Base-by-base conservation (phyloP, 768 basidiomycete genomes). In the Mycena alexandri region DNA sequence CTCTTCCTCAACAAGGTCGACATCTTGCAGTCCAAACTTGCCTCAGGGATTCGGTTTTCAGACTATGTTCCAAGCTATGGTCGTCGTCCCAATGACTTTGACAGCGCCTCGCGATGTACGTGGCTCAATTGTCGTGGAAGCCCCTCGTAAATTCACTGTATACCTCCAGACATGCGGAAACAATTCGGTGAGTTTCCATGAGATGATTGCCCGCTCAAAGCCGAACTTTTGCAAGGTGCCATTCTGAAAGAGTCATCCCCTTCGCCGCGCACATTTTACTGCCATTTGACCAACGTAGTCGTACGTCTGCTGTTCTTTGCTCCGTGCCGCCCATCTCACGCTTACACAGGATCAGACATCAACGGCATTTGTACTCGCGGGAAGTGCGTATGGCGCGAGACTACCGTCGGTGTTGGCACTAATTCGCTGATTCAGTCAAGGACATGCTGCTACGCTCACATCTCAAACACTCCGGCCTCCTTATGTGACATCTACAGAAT, bases 1-100 rank as follows among this genome's bases (percentile, higher is more conserved):
- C 82, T 93, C 14, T 93, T 93, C 77, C 81, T 93, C 69, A 93
- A 93, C 76, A 93, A 93, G 75, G 84, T 86, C 69, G 91, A 93
- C 74, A 85, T 93, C 61, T 66, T 84, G 44, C 75, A 77, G 79
- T 84, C 85, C 46, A 93, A 93, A 81, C 85, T 91, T 12, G 80
- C 80, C 36, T 81, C 88, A 11, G 90, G 91, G 3, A 83, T 91
- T 57, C 81, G 79, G 21, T 84, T 93, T 64, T 81, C 83, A 0
- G 81, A 90, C 71, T 90, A 84, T 72, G 86, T 91, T 60, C 80
- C 89, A 42, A 88, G 89, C 14, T 92, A 91, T 69, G 90, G 88
- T 3, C 80, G 84, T 53, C 82, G 88, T 62, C 86, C 88, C 19
- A 93, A 92, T 70, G 86, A 90, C 63, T 87, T 86, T 68, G 88